Conservation (phyloP, 1,284 basidiomycete species). For the Boletus mariae region DNA sequence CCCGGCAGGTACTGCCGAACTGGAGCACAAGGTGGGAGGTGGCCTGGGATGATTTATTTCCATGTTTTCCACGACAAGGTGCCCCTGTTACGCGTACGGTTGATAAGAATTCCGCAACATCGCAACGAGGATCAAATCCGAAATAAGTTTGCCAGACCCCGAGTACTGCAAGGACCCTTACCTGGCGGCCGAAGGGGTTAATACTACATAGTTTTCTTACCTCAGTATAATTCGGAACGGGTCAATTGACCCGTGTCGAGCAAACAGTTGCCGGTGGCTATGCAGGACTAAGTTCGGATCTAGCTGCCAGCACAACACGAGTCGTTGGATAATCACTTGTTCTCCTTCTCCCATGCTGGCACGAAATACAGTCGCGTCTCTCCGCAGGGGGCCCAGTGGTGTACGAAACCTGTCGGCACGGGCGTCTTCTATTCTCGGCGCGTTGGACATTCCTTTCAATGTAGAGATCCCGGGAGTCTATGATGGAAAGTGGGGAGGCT, state of each 20-base stretch:
- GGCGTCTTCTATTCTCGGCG: conserved; percentile 60
- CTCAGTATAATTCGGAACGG: background rate
- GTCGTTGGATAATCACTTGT: background rate
- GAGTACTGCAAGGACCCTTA: conserved; percentile 1
- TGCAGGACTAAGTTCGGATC: background rate
- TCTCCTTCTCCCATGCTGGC: conserved; percentile 17
- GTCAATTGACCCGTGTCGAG: background rate
- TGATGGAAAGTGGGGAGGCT: conserved; percentile 75
- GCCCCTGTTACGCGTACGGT: conserved; percentile 25
- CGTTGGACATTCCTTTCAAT: conserved; percentile 57
- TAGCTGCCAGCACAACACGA: conserved; percentile 1
- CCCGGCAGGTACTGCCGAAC: conserved; percentile 7
- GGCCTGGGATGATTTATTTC: conserved; percentile 14
- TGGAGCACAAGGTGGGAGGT: conserved; percentile 8
- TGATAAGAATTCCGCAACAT: conserved; percentile 24
- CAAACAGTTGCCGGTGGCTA: conserved; percentile 12
- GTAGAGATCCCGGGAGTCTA: conserved; percentile 66
- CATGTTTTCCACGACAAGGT: conserved; percentile 28
- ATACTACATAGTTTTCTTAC: background rate
- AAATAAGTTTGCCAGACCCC: conserved; percentile 6
- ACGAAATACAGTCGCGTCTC: conserved; percentile 17
- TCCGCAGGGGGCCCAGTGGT: background rate
- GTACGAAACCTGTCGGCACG: conserved; percentile 52
- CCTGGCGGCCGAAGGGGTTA: conserved; percentile 5
- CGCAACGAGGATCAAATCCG: conserved; percentile 30